Conservation (phyloP, 164 flowering plant genomes). For the Vitis vinifera region DNA sequence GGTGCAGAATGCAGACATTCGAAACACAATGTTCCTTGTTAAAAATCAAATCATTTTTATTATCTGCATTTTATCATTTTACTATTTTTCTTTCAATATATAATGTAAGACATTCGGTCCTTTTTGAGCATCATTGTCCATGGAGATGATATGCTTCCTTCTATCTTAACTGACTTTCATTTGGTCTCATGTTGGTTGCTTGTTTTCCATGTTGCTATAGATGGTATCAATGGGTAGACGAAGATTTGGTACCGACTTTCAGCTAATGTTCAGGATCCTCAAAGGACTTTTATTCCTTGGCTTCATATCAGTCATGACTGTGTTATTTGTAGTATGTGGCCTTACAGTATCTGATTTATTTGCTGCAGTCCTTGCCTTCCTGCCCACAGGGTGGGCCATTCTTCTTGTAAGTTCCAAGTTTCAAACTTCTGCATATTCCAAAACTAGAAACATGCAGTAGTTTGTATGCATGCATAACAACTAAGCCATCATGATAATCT, state of each 20-base stretch:
- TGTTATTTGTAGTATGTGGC: conserved; percentile 75
- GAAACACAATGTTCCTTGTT: neutral
- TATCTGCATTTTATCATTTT: no score
- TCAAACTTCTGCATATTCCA: neutral
- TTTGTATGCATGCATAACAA: neutral
- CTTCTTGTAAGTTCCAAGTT: conserved; percentile 63
- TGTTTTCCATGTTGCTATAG: conserved; percentile 32
- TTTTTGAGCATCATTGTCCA: neutral
- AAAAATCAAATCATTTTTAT: neutral
- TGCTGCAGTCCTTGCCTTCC: conserved; percentile 76
- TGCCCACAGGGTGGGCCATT: conserved; percentile 97
- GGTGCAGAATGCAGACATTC: neutral
- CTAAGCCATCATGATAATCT: no score
- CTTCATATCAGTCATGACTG: conserved; percentile 79
- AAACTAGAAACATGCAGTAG: neutral
- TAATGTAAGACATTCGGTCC: no score
- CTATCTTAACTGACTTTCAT: neutral
- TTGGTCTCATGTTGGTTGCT: neutral
- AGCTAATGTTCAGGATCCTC: conserved; percentile 94
- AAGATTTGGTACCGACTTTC: conserved; percentile 84
- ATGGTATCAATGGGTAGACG: conserved; percentile 95
- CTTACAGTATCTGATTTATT: conserved; percentile 76
- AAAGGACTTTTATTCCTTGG: conserved; percentile 89
- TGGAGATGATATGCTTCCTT: no score
- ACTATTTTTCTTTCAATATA: no score